These are phyloP conservation scores for Podila epicladia DNA, from an alignment of 192 early-diverging fungal species.

Conservation along the genomic window DNA sequence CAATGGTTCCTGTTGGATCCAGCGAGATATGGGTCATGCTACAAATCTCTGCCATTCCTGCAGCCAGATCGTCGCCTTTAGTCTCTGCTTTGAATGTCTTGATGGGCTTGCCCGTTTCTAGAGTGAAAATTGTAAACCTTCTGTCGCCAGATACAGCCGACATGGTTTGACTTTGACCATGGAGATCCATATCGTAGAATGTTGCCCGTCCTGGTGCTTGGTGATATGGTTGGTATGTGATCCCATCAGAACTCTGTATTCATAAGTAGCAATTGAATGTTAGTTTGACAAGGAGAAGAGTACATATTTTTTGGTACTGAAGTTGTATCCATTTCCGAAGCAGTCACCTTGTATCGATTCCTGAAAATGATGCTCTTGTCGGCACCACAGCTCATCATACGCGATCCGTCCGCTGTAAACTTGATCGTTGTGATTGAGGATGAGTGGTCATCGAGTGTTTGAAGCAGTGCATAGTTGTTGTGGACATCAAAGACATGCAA, in stretches of 20 bases:
- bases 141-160: constrained; percentile 77
- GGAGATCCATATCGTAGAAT: constrained; percentile 77
- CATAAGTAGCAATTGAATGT: background rate
- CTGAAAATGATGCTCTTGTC: constrained; percentile 88
- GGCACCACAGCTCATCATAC: constrained; percentile 80
- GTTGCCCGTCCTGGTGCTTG: constrained; percentile 75
- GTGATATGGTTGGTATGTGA: constrained; percentile 66
- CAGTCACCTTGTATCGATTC: constrained; percentile 30
- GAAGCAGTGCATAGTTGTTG: constrained; percentile 67
- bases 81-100: constrained; percentile 67
- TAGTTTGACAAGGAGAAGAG: background rate
- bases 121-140: constrained; percentile 66
- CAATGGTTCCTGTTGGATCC: constrained; percentile 75
- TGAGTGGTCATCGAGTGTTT: constrained; percentile 88
- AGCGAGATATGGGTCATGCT: constrained; percentile 71
- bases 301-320: no score
- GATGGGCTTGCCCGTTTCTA: constrained; percentile 74
- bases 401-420: constrained; percentile 70
- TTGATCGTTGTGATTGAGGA: constrained; percentile 80
- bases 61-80: constrained; percentile 47
- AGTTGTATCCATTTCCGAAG: no score
- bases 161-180: constrained; percentile 62
- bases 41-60: constrained; percentile 54
- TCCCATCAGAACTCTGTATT: constrained; percentile 28
- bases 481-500: constrained; percentile 79